These are phyloP conservation scores for Pyrenophora graminea DNA, from an alignment of 2,329 filamentous ascomycete species.

Conservation along the genomic window DNA sequence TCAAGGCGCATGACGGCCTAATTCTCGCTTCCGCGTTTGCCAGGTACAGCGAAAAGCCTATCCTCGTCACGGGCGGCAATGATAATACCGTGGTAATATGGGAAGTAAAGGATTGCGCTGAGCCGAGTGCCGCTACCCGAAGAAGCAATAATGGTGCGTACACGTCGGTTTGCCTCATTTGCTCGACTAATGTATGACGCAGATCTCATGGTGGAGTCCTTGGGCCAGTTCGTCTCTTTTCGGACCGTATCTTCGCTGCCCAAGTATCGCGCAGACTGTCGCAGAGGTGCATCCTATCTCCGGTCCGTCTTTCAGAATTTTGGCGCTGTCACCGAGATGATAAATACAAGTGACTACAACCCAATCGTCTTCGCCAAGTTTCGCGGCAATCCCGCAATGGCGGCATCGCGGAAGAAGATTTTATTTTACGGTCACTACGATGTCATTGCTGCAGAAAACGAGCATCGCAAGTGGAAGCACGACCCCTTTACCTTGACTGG, in stretches of 20 bases:
- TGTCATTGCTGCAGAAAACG: constrained; percentile 86
- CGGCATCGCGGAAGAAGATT: constrained; percentile 76
- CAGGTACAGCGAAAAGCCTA: constrained; percentile 69
- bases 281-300: constrained; percentile 87
- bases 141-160: constrained; percentile 61
- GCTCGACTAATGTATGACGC: constrained; percentile 23
- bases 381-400: constrained; percentile 69
- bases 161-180: constrained; percentile 5
- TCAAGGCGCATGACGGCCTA: constrained; percentile 84
- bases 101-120: constrained; percentile 68
- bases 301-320: constrained; percentile 90
- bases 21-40: constrained; percentile 83
- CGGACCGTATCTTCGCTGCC: constrained; percentile 87
- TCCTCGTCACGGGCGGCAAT: constrained; percentile 94
- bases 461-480: constrained; percentile 78
- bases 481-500: constrained; percentile 91
- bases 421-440: constrained; percentile 99
- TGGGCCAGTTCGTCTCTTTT: constrained; percentile 87
- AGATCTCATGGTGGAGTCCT: constrained; percentile 65
- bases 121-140: constrained; percentile 50
- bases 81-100: constrained; percentile 89
- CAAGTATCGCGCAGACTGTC: constrained; percentile 88
- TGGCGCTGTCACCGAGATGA: constrained; percentile 78
- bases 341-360: constrained; percentile 84
- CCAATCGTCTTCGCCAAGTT: constrained; percentile 94